Percentiles rank a stretch among this genome's conserved stretches.
Conservation (phyloP, 1,284 basidiomycete genomes). For the Ganoderma resinaceum region DNA sequence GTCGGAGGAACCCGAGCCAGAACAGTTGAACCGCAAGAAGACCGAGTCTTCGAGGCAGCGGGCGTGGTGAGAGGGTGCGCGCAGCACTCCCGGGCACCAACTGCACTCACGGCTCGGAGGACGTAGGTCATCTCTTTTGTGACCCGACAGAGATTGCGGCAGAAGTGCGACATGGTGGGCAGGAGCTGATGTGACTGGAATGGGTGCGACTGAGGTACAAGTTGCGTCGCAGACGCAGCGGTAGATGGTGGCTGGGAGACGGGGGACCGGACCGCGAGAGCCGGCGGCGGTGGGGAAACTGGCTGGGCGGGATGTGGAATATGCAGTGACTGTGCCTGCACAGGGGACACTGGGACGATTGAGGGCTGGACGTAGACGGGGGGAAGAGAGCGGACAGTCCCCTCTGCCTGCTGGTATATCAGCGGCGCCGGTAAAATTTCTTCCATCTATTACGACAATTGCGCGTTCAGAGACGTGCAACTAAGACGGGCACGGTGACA, state of each 20-base stretch:
- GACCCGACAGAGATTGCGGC: background rate
- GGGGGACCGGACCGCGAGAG: no score
- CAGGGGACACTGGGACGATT: background rate
- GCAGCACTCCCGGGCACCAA: background rate
- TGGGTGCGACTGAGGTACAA: background rate
- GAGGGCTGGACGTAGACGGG: background rate
- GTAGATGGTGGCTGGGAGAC: background rate
- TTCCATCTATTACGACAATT: background rate
- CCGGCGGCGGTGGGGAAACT: background rate
- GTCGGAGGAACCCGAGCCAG: background rate
- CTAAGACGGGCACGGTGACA: background rate
- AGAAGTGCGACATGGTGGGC: background rate
- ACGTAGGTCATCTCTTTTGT: background rate
- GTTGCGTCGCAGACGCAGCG: background rate
- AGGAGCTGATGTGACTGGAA: background rate
- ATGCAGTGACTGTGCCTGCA: background rate
- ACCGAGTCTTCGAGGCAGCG: background rate
- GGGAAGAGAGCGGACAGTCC: background rate
- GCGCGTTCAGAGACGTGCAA: background rate
- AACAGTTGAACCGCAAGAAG: background rate
- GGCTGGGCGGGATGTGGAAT: background rate
- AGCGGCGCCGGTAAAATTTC: background rate
- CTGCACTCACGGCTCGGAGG: background rate
- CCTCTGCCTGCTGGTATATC: background rate
- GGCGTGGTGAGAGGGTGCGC: background rate